A percentile compares a stretch with the other conserved stretches of the same genome.
Conservation (phyloP, 2,329 filamentous ascomycete genomes). For the Fusarium guadeloupense region DNA sequence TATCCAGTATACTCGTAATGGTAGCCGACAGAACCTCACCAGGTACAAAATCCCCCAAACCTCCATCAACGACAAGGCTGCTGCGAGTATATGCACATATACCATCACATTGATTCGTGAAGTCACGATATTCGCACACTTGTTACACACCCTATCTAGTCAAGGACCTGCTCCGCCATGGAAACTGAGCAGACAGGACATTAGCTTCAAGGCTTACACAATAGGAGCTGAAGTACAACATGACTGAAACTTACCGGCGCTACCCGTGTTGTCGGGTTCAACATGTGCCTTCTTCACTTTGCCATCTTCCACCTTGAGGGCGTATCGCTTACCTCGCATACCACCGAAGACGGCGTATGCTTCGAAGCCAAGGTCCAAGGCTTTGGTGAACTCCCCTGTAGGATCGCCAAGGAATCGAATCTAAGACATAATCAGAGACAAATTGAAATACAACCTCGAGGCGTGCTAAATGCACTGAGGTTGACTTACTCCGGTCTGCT, state of each 20-base stretch:
- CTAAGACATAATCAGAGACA: conserved; percentile 53
- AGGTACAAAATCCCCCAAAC: no score
- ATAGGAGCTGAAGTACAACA: not conserved
- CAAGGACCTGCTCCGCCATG: conserved; percentile 39
- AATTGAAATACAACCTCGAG: no score
- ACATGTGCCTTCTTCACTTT: conserved; percentile 83
- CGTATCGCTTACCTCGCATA: conserved; percentile 86
- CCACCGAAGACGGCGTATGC: conserved; percentile 79
- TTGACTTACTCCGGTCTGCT: conserved; percentile 76
- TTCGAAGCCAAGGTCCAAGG: conserved; percentile 85
- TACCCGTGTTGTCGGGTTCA: conserved; percentile 88
- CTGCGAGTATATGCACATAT: not conserved
- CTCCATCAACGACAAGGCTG: not conserved
- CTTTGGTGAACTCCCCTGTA: conserved; percentile 80
- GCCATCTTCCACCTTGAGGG: conserved; percentile 82
- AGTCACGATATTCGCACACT: not conserved
- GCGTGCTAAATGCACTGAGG: not conserved
- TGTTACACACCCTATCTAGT: not conserved
- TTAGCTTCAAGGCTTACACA: not conserved
- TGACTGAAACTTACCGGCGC: conserved; percentile 68
- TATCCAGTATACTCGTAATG: no score
- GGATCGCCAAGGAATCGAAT: conserved; percentile 92
- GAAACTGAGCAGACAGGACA: conserved; percentile 20
- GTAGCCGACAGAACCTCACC: no score
- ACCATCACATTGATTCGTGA: not conserved